Percentiles rank a stretch among this genome's conserved stretches.
These are phyloP conservation scores for Crepidotus variabilis DNA, from an alignment of 768 basidiomycete genomes.

Conservation along the genomic window DNA sequence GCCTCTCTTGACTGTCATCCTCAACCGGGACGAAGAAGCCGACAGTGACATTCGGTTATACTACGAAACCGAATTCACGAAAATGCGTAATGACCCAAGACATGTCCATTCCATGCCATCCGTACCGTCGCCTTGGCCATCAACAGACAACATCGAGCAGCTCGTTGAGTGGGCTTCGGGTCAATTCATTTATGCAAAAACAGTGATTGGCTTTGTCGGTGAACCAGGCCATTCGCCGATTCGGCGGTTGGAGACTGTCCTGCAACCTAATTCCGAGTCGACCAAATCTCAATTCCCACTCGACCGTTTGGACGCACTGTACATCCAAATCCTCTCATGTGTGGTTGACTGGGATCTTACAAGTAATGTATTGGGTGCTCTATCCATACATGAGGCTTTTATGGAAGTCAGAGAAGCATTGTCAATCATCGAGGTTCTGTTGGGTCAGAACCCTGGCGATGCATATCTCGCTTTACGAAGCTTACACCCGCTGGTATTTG, in stretches of 20 bases:
- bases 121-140: conserved; percentile 7
- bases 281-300: conserved; percentile 12
- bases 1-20: neutral
- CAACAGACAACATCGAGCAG: neutral
- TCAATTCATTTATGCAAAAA: too few relatives aligned
- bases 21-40: conserved; percentile 7
- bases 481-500: too few relatives aligned
- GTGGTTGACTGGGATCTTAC: neutral
- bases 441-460: neutral
- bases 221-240: too few relatives aligned
- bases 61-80: too few relatives aligned
- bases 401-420: neutral
- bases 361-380: neutral
- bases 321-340: conserved; percentile 10
- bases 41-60: too few relatives aligned
- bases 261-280: neutral
- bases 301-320: too few relatives aligned
- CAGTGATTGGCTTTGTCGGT: too few relatives aligned
- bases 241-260: conserved; percentile 11
- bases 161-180: too few relatives aligned
- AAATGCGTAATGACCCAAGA: too few relatives aligned
- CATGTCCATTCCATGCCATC: too few relatives aligned
- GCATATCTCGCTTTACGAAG: neutral
- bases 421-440: neutral
- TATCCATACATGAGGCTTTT: neutral